These are phyloP conservation scores for Pseudocercospora crystallina DNA, from an alignment of 2,329 filamentous ascomycete species.

Conservation along the genomic window DNA sequence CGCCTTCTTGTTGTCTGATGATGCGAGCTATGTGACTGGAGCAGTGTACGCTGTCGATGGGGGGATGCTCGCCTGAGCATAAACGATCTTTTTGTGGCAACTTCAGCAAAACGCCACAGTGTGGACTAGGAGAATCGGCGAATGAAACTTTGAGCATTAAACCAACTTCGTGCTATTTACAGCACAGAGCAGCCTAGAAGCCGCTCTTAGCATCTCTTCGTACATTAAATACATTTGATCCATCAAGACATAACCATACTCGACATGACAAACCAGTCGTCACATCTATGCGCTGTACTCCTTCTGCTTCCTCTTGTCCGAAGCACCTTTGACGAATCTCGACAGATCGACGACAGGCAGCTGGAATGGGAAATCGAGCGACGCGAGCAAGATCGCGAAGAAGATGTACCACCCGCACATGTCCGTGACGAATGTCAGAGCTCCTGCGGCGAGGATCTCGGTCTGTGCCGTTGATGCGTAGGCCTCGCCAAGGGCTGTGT, in stretches of 20 bases:
- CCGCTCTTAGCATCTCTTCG: background rate
- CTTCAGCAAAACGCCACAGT: too few relatives aligned
- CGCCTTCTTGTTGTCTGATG: slow-evolving; percentile 11
- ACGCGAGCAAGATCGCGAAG: slow-evolving; percentile 54
- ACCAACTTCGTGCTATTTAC: too few relatives aligned
- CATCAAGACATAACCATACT: slow-evolving; percentile 5
- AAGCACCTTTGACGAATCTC: slow-evolving; percentile 46
- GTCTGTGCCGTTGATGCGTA: slow-evolving; percentile 19
- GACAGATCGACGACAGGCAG: slow-evolving; percentile 52
- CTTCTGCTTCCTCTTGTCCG: slow-evolving; percentile 35
- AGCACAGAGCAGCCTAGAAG: too few relatives aligned
- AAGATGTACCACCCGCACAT: slow-evolving; percentile 56
- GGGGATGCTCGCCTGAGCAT: slow-evolving; percentile 10
- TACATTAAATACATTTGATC: slow-evolving; percentile 9
- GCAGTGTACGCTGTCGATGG: slow-evolving; percentile 8
- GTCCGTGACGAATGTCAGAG: slow-evolving; percentile 50
- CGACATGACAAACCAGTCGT: slow-evolving; percentile 5
- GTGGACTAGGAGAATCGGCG: too few relatives aligned
- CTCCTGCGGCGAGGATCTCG: slow-evolving; percentile 45
- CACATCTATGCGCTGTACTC: slow-evolving; percentile 23
- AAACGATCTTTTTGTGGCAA: too few relatives aligned
- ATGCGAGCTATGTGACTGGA: slow-evolving; percentile 11
- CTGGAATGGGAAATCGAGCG: slow-evolving; percentile 54
- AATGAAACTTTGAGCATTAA: too few relatives aligned
- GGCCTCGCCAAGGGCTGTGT: slow-evolving; percentile 46